Evolutionary conservation across 306 rosid species (phyloP), one percentile per base, ranked within the genome.

Genomic region (Castanea mollissima): DNA sequence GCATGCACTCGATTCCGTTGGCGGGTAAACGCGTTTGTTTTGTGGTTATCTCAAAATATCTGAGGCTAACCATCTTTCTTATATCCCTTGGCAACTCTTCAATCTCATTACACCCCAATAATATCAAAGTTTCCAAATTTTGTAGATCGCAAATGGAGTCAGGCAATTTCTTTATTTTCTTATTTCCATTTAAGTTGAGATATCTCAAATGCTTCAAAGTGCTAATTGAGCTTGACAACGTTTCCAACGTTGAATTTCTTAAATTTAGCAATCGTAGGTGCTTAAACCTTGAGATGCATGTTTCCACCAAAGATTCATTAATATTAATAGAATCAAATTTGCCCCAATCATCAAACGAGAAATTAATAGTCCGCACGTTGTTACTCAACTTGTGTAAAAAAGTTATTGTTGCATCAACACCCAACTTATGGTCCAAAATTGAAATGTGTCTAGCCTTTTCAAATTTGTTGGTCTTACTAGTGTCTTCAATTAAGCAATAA

Each of bases 91-190:
- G 88, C 27, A 82, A 63, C 56, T 49, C 59, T 55, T 25, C 41
- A 73, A 84, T 78, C 0, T 74, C 54, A 1, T 5, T 21, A 14
- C 82, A 85, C 0, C 55, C 57, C 4, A 0, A 0, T 38, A 78
- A 69, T 16, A 41, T 14, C 64, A 85, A 73, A 14, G 65, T 58
- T 32, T 82, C 75, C 78, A 85, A 74, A 38, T 58, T 82, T 34
- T 13, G 85, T 31, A 82, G 81, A 32, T 41, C 51, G 23, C 87
- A 85, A 55, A 79, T 59, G 63, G 81, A 84, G 63, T 49, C 25
- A 3, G 85, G 88, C 35, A 74, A 80, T 54, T 63, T 74, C 44
- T n/a, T 35, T 6, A 83, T 52, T 58, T 5, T 19, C 1, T 1
- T 2, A 60, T 79, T 83, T n/a, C 4, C 1, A 0, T 55, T 0